Conservation (phyloP, 2,329 filamentous ascomycete genomes). For the Calonectria pteridis region DNA sequence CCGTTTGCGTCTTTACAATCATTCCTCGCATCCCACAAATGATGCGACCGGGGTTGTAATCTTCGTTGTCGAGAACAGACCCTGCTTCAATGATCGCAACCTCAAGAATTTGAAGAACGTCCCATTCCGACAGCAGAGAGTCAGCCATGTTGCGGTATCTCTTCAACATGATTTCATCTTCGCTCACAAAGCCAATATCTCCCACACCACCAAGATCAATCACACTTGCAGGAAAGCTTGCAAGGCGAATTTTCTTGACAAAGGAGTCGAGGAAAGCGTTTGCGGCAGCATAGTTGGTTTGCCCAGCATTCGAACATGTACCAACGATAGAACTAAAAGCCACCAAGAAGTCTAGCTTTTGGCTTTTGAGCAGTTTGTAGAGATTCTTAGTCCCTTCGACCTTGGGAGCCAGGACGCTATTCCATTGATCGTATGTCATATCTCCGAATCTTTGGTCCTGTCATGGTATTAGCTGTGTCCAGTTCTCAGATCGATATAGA, state of each 20-base stretch:
- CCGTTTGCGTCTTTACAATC: not conserved
- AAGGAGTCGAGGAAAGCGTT: conserved; percentile 30
- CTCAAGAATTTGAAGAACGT: not conserved
- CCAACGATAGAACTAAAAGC: conserved; percentile 27
- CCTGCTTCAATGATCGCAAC: not conserved
- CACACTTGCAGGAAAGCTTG: not conserved
- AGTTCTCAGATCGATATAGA: not conserved
- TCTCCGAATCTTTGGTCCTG: not conserved
- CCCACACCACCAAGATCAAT: not conserved
- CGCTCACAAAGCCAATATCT: not conserved
- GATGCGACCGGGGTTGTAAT: not conserved
- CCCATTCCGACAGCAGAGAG: not conserved
- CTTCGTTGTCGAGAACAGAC: not conserved
- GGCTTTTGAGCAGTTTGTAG: not conserved
- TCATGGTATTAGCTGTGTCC: not conserved
- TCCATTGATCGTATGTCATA: not conserved
- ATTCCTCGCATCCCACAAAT: not conserved
- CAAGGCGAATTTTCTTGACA: not conserved
- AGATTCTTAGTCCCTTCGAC: not conserved
- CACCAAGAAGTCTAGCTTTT: conserved; percentile 52
- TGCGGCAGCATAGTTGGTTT: conserved; percentile 27
- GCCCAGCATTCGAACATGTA: not conserved
- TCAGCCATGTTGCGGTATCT: too few species aligned
- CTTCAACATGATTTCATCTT: not conserved
- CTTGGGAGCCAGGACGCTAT: not conserved